Conservation (phyloP, 83 land plant genomes). For the Diphasiastrum complanatum region DNA sequence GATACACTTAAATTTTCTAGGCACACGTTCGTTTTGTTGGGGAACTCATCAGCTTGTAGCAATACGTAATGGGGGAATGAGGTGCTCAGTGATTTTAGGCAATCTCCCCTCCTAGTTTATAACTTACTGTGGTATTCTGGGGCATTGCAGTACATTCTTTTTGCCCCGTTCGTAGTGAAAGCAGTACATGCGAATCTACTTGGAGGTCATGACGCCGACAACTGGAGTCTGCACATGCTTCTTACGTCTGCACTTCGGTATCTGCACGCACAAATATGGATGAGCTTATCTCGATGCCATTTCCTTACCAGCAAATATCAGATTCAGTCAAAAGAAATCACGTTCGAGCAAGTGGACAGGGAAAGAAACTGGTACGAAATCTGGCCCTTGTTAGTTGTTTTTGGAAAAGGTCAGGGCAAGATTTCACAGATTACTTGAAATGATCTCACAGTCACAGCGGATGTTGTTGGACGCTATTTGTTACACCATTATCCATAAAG, state of each 20-base stretch:
- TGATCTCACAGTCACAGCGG: not conserved
- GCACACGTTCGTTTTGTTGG: too few relatives aligned
- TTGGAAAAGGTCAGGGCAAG: not conserved
- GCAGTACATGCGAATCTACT: constrained; percentile 18
- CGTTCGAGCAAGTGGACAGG: constrained; percentile 34
- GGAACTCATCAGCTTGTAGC: too few relatives aligned
- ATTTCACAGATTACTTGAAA: not conserved
- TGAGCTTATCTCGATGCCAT: constrained; percentile 21
- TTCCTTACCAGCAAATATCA: constrained; percentile 20
- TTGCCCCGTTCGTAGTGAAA: constrained; percentile 18
- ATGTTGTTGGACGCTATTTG: not conserved
- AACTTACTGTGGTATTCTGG: too few relatives aligned
- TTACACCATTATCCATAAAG: not conserved
- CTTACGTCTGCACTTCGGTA: constrained; percentile 19
- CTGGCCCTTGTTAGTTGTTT: not conserved
- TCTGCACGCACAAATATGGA: constrained; percentile 31
- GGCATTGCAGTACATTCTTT: constrained; percentile 25
- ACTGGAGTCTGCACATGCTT: constrained; percentile 29
- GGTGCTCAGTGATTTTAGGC: too few relatives aligned
- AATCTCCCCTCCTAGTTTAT: too few relatives aligned
- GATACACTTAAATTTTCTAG: too few relatives aligned
- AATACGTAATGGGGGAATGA: too few relatives aligned
- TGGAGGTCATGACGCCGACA: constrained; percentile 22
- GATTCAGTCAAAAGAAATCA: constrained; percentile 27
- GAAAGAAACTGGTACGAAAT: constrained; percentile 31